Conservation (phyloP, 768 basidiomycete genomes). For the Pleurotus platypus region DNA sequence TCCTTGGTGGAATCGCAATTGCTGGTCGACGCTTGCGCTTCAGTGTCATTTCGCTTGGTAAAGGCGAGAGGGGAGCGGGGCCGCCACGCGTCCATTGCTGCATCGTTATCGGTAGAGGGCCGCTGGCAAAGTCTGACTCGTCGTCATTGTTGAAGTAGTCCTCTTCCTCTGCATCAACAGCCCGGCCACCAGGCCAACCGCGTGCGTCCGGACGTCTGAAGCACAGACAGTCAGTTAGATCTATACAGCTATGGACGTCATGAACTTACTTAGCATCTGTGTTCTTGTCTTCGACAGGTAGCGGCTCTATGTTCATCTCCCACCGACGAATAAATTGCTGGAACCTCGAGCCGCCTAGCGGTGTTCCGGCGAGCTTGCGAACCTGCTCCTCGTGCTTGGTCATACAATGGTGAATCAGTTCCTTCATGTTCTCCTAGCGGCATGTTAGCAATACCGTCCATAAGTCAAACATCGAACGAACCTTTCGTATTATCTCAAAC, state of each 20-base stretch:
- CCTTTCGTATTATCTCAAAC: constrained; percentile 88
- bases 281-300: constrained; percentile 49
- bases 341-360: constrained; percentile 65
- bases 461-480: constrained; percentile 29
- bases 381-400: constrained; percentile 66
- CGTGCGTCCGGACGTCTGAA: constrained; percentile 38
- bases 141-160: constrained; percentile 95
- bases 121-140: constrained; percentile 37
- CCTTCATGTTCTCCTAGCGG: constrained; percentile 80
- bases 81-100: constrained; percentile 30
- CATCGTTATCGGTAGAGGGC: constrained; percentile 16
- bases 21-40: constrained; percentile 59
- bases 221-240: constrained; percentile 6
- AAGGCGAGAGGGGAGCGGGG: constrained; percentile 25
- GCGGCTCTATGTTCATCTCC: constrained; percentile 91
- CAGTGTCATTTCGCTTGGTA: constrained; percentile 32
- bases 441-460: background rate
- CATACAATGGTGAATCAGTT: constrained; percentile 82
- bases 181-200: constrained; percentile 42
- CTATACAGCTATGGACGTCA: background rate
- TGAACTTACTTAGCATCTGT: constrained; percentile 42
- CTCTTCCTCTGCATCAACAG: constrained; percentile 79
- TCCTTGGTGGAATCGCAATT: constrained; percentile 38
- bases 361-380: constrained; percentile 56
- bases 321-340: constrained; percentile 71